phyloP scores from a whole-genome alignment of 1,284 basidiomycete genomes.

The Flammula alnicola region DNA sequence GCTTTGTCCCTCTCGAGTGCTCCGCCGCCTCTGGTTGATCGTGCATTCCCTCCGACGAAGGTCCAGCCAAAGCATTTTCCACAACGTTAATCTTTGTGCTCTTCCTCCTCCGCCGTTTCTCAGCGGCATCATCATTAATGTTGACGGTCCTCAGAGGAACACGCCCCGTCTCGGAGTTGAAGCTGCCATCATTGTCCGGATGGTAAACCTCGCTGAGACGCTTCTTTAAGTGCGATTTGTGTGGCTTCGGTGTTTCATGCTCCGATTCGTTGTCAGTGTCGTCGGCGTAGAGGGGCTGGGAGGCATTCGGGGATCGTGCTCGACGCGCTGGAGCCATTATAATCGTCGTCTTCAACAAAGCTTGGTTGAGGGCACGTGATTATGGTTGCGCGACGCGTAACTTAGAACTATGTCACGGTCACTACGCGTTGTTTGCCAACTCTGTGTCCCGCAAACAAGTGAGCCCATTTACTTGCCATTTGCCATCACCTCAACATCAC shows the following conservation, averaged over 20 bases:
- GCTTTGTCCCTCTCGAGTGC: slow-evolving; percentile 38
- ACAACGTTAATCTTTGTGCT: slow-evolving; percentile 63
- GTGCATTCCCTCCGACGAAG: slow-evolving; percentile 46
- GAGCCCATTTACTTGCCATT: background rate
- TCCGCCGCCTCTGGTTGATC: slow-evolving; percentile 31
- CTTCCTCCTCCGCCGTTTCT: slow-evolving; percentile 76
- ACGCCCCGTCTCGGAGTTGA: slow-evolving; percentile 46
- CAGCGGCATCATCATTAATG: slow-evolving; percentile 80
- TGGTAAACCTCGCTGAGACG: slow-evolving; percentile 62
- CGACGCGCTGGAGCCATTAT: slow-evolving; percentile 39
- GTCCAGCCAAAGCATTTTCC: slow-evolving; percentile 58
- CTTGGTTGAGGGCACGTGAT: slow-evolving; percentile 35
- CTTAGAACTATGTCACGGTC: background rate
- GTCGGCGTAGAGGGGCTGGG: slow-evolving; percentile 38
- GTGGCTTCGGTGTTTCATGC: slow-evolving; percentile 50
- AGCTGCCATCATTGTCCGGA: slow-evolving; percentile 53
- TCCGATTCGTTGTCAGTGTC: slow-evolving; percentile 51
- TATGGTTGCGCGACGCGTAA: slow-evolving; percentile 25
- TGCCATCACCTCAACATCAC: too few species aligned
- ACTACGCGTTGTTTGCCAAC: background rate
- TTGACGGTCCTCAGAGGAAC: slow-evolving; percentile 61
- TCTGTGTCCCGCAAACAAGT: background rate
- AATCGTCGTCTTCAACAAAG: slow-evolving; percentile 41
- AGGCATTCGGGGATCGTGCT: slow-evolving; percentile 33
- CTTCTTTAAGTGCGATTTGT: slow-evolving; percentile 51